phyloP scores from a whole-genome alignment of 495 filamentous ascomycete genomes.

The Tuber microsphaerosporum region DNA sequence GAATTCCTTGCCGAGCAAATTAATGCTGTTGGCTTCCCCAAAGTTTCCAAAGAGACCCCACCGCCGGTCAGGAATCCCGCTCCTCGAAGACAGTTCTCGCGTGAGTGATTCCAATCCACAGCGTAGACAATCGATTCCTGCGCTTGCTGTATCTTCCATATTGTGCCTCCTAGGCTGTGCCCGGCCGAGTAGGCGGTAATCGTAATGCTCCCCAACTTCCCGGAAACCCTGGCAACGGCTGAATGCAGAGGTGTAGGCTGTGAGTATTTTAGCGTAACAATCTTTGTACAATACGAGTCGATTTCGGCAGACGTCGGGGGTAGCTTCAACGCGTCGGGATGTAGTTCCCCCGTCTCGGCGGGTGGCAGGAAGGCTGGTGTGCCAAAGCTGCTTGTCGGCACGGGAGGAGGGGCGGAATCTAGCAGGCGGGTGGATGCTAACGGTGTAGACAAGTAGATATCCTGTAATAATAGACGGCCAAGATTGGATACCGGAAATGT shows the following conservation, averaged over 20 bases:
- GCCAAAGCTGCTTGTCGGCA: conserved; percentile 48
- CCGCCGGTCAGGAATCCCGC: conserved; percentile 85
- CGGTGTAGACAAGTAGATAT: conserved; percentile 85
- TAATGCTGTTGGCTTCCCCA: conserved; percentile 85
- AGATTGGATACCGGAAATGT: conserved; percentile 88
- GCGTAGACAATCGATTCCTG: conserved; percentile 96
- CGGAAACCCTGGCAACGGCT: conserved; percentile 36
- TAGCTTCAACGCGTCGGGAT: conserved; percentile 37
- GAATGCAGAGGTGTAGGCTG: conserved; percentile 73
- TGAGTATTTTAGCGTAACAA: conserved; percentile 91
- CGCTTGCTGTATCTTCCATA: conserved; percentile 98
- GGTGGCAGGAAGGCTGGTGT: conserved; percentile 39
- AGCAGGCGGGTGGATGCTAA: conserved; percentile 70
- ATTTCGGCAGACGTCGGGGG: conserved; percentile 81
- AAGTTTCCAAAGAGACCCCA: conserved; percentile 81
- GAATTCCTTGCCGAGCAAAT: conserved; percentile 68
- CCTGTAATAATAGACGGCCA: conserved; percentile 81
- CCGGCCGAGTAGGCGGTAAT: conserved; percentile 96
- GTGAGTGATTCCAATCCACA: conserved; percentile 92
- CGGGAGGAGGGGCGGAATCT: conserved; percentile 52
- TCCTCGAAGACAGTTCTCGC: conserved; percentile 86
- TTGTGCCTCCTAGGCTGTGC: conserved; percentile 89
- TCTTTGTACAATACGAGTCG: conserved; percentile 80
- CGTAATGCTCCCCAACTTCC: conserved; percentile 59
- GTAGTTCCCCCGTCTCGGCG: conserved; percentile 23